Conservation (phyloP, 2,329 filamentous ascomycete species). For the Pestalotiopsis sp. region DNA sequence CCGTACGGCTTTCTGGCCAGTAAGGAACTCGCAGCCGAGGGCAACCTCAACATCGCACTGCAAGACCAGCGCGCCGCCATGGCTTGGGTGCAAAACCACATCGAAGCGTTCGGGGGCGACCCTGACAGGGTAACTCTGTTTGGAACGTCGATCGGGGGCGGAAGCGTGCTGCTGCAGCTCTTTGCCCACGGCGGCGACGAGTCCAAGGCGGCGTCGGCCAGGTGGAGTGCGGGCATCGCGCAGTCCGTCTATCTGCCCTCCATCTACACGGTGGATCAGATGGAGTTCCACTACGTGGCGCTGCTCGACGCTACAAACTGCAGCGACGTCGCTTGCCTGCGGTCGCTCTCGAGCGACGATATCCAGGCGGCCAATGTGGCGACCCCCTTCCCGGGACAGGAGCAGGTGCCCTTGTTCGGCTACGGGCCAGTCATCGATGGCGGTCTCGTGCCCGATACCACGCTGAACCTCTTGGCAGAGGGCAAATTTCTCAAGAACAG, state of each 20-base stretch:
- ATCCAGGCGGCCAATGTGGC: neutral
- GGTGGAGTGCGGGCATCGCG: neutral
- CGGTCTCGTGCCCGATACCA: neutral
- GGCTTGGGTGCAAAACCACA: conserved; percentile 22
- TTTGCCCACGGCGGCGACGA: neutral
- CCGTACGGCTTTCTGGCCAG: conserved; percentile 29
- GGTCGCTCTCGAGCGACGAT: neutral
- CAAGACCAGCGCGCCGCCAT: conserved; percentile 24
- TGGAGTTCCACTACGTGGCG: neutral
- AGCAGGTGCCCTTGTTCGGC: neutral
- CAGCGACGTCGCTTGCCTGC: neutral
- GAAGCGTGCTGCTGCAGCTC: neutral
- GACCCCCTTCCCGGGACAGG: neutral
- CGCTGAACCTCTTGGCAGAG: neutral
- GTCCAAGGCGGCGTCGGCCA: neutral
- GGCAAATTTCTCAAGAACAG: neutral
- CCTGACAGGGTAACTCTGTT: conserved; percentile 21
- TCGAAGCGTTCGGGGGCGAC: conserved; percentile 23
- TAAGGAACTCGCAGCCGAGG: conserved; percentile 22
- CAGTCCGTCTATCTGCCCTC: neutral
- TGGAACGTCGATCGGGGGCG: conserved; percentile 25
- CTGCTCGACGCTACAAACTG: neutral
- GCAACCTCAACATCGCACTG: conserved; percentile 25
- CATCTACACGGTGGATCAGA: neutral
- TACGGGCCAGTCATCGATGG: neutral